Base-by-base conservation (phyloP, 805 yeast genomes). In the Ogataea polymorpha region DNA sequence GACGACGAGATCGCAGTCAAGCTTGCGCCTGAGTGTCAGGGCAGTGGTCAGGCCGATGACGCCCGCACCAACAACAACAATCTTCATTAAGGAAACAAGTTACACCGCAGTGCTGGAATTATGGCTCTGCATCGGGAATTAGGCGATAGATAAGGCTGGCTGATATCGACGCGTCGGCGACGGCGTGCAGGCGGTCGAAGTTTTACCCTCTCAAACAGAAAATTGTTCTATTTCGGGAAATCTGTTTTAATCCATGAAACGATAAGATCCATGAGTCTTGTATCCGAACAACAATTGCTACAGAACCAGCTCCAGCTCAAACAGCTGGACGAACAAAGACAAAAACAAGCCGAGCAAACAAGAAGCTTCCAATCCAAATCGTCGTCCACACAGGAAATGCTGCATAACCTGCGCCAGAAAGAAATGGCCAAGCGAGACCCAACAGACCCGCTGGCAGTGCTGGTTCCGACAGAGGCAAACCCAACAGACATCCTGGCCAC, bases 401-500 rank as follows among this genome's bases (percentile, higher is more conserved):
- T 53, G 17, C 50, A 51, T 30, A 44, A 37, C 29, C 34, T 58
- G 24, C 43, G 57, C 23, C 46, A 50, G 32, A 49, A 53, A 18
- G 53, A 50, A 41, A 35, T 34, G 35, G 42, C 41, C 31, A 54
- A 47, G 35, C 57, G 54, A 29, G 78, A 75, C 46, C 73, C 75
- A 10, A 55, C 74, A 9, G 74, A 75, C 36, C 82, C 82, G 1
- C 57, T 75, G 20, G 55, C 62, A 1, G 64, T 74, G 7, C 58
- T 67, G 24, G 66, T 82, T 28, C 89, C 89, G 5, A 70, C 77
- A 6, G 62, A 66, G 31, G 78, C 84, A 3, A 79, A 79, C 51
- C 98, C 98, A 9, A 89, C 97, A 1, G 97, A 90, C 43, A 77
- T 86, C 6, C 68, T 91, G 45, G 93, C 96, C 2, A 73, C 77